Evolutionary conservation across 2,329 filamentous ascomycete species (phyloP).

Genomic region (Penicillium sp.): DNA sequence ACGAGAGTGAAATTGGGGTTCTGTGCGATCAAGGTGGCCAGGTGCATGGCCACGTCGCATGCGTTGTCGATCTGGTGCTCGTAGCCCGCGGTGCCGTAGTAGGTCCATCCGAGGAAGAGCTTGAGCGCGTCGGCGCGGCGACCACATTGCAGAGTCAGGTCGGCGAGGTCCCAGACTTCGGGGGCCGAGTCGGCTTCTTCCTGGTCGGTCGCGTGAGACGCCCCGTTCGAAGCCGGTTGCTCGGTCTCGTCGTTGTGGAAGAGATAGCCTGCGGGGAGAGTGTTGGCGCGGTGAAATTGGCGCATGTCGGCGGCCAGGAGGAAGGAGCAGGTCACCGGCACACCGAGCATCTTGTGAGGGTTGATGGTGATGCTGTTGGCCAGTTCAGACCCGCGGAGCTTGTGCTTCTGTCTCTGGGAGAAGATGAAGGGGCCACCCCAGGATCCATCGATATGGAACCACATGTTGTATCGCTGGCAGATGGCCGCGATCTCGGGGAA

Average conservation of each 20-base stretch:
- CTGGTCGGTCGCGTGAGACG: conserved; percentile 17
- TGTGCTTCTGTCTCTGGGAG: conserved; percentile 55
- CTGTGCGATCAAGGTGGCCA: conserved; percentile 55
- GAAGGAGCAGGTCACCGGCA: conserved; percentile 85
- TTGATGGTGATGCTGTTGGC: conserved; percentile 83
- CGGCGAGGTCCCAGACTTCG: conserved; percentile 82
- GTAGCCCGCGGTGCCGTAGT: conserved; percentile 75
- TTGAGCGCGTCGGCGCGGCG: conserved; percentile 80
- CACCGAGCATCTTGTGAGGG: conserved; percentile 95
- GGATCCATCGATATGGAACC: conserved; percentile 88
- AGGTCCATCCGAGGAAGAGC: conserved; percentile 80
- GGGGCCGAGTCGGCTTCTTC: conserved; percentile 27
- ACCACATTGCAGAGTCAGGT: conserved; percentile 89
- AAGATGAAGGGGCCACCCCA: conserved; percentile 88
- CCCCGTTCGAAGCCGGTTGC: conserved; percentile 20
- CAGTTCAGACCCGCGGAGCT: conserved; percentile 63
- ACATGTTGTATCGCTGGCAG: conserved; percentile 66
- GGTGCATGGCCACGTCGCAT: conserved; percentile 63
- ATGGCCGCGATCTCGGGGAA: conserved; percentile 64
- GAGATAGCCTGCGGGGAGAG: conserved; percentile 76
- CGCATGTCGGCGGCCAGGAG: conserved; percentile 70
- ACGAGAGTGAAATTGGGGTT: conserved; percentile 63
- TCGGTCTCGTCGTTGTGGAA: conserved; percentile 57
- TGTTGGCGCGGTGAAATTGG: conserved; percentile 77
- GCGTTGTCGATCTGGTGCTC: conserved; percentile 63